A percentile compares a stretch with the other conserved stretches of the same genome.
Conservation (phyloP, 1,284 basidiomycete genomes). For the Moesziomyces parantarcticus region DNA sequence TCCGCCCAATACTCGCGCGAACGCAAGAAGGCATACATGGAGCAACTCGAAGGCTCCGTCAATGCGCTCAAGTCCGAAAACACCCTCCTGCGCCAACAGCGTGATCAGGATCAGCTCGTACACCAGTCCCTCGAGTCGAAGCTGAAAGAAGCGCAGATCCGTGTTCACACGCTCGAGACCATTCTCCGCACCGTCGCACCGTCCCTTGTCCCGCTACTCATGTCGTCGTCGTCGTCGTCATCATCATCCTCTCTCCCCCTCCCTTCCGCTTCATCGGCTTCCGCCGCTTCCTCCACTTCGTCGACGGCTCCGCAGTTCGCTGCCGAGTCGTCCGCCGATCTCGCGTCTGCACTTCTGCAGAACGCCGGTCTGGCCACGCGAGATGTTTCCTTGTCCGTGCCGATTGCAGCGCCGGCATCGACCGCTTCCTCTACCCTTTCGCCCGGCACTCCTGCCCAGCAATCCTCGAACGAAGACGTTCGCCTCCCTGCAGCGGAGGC, state of each 20-base stretch:
- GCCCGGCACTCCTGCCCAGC: slow-evolving; percentile 23
- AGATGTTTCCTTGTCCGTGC: slow-evolving; percentile 29
- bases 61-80: slow-evolving; percentile 51
- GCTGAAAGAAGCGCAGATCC: slow-evolving; percentile 44
- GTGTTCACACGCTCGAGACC: slow-evolving; percentile 50
- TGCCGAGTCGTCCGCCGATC: slow-evolving; percentile 27
- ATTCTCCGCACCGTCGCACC: slow-evolving; percentile 45
- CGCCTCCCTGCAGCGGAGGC: slow-evolving; percentile 67
- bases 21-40: slow-evolving; percentile 63
- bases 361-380: slow-evolving; percentile 26
- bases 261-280: slow-evolving; percentile 20
- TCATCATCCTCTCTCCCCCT: slow-evolving; percentile 8
- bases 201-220: slow-evolving; percentile 29
- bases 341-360: slow-evolving; percentile 33
- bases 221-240: slow-evolving; percentile 35
- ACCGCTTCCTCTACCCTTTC: slow-evolving; percentile 41
- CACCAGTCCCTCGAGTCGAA: slow-evolving; percentile 39
- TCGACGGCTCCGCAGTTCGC: slow-evolving; percentile 26
- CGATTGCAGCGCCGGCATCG: slow-evolving; percentile 59
- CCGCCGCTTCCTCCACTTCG: slow-evolving; percentile 27
- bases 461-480: slow-evolving; percentile 53
- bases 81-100: slow-evolving; percentile 22
- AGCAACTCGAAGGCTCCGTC: slow-evolving; percentile 55
- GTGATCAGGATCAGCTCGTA: slow-evolving; percentile 22
- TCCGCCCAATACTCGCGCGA: slow-evolving; percentile 65